phyloP scores from a whole-genome alignment of 1,284 basidiomycete genomes.

The Cutaneotrichosporon arboriforme region DNA sequence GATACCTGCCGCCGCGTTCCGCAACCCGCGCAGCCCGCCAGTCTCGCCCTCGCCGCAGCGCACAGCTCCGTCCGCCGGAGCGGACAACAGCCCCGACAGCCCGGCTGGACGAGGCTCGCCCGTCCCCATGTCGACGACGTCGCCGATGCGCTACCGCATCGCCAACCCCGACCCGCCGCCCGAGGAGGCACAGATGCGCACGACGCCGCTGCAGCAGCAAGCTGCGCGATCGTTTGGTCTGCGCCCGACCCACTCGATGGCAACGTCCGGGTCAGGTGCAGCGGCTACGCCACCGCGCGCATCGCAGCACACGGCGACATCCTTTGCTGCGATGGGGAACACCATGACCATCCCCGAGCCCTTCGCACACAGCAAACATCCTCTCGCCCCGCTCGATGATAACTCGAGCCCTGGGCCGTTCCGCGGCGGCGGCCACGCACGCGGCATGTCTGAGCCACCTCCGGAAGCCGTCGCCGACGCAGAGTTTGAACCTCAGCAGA shows the following conservation, averaged over 20 bases:
- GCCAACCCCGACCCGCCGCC: constrained; percentile 2
- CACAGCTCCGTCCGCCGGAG: not conserved
- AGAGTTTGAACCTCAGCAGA: not conserved
- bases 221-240: not conserved
- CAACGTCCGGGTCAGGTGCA: not conserved
- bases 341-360: not conserved
- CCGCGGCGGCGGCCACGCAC: not conserved
- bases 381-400: not conserved
- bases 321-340: not conserved
- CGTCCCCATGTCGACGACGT: not conserved
- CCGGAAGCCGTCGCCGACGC: not conserved
- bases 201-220: not conserved
- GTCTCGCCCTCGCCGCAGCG: not conserved
- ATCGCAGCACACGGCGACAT: not conserved
- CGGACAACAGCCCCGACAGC: not conserved
- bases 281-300: no score
- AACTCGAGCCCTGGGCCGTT: not conserved
- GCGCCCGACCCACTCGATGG: not conserved
- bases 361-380: not conserved
- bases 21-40: not conserved
- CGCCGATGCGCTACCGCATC: constrained; percentile 1
- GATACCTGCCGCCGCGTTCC: not conserved
- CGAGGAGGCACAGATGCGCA: not conserved
- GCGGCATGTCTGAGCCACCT: not conserved
- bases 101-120: not conserved